Evolutionary conservation across 2,329 filamentous ascomycete genomes (phyloP).

Genomic region (Epicoccum nigrum): DNA sequence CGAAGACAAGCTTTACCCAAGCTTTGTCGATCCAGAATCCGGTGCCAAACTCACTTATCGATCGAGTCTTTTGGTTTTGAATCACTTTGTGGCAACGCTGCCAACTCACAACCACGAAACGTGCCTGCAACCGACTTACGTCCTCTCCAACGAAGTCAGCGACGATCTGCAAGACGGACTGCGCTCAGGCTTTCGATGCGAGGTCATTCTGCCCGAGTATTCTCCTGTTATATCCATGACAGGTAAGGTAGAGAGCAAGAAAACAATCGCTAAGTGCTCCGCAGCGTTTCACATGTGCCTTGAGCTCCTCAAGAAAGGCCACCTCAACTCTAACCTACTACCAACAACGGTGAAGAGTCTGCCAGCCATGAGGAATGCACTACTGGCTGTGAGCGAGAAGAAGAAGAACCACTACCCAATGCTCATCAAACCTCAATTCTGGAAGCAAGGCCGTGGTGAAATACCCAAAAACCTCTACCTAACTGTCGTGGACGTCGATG

Average conservation of each 20-base stretch:
- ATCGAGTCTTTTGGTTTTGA: constrained; percentile 73
- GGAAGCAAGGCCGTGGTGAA: constrained; percentile 59
- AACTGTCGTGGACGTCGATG: constrained; percentile 67
- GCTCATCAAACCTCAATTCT: constrained; percentile 78
- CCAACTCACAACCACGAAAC: constrained; percentile 58
- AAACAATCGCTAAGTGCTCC: constrained; percentile 81
- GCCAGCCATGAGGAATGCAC: constrained; percentile 85
- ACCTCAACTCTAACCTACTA: constrained; percentile 75
- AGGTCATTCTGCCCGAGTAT: constrained; percentile 76
- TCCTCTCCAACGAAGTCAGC: constrained; percentile 51
- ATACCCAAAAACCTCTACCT: constrained; percentile 64
- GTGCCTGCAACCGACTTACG: constrained; percentile 62
- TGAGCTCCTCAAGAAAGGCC: constrained; percentile 67
- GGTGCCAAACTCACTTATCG: constrained; percentile 81
- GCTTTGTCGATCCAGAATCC: constrained; percentile 67
- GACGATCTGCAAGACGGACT: constrained; percentile 12
- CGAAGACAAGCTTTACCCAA: constrained; percentile 55
- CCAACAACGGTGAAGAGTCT: constrained; percentile 74
- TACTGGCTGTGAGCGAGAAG: constrained; percentile 79
- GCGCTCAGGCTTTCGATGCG: constrained; percentile 59
- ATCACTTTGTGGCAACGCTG: constrained; percentile 75
- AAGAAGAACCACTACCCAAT: constrained; percentile 77
- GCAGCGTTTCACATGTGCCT: constrained; percentile 86
- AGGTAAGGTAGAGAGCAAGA: constrained; percentile 70
- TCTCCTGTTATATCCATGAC: constrained; percentile 72